Conservation (phyloP, 176 grass and related monocot genomes). For the Ampelocalamus luodianensis region DNA sequence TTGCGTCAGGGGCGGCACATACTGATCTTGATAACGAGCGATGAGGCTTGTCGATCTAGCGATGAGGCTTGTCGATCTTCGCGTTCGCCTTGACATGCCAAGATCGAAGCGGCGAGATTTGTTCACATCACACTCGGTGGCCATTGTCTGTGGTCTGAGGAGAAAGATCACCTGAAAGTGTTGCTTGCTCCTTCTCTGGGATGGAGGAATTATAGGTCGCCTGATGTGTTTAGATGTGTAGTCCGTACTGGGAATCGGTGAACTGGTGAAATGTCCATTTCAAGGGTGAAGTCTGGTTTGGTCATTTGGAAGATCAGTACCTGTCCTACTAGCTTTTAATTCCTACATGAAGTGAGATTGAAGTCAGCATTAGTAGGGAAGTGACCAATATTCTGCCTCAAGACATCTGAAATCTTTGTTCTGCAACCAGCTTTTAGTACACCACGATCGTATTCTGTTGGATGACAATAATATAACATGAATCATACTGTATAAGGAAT, state of each 20-base stretch:
- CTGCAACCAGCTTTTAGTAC: conserved; percentile 28
- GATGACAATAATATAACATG: conserved; percentile 10
- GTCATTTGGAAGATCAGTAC: conserved; percentile 60
- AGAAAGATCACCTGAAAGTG: conserved; percentile 43
- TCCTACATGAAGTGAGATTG: conserved; percentile 66
- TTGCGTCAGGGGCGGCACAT: conserved; percentile 21
- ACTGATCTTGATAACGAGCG: conserved; percentile 44
- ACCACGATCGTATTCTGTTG: conserved; percentile 24
- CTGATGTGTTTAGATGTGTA: conserved; percentile 40
- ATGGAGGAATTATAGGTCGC: conserved; percentile 49
- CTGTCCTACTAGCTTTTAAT: conserved; percentile 45
- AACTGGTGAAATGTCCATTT: conserved; percentile 61
- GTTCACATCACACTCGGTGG: conserved; percentile 55
- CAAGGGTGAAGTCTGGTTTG: conserved; percentile 52
- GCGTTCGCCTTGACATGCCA: conserved; percentile 85
- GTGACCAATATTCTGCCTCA: conserved; percentile 50
- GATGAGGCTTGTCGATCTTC: conserved; percentile 50
- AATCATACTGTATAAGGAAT: conserved; percentile 26
- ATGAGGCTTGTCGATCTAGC: conserved; percentile 48
- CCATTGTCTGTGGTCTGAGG: conserved; percentile 61
- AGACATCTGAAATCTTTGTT: conserved; percentile 32
- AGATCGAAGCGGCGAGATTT: conserved; percentile 71
- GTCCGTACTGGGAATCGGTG: conserved; percentile 49
- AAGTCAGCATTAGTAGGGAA: conserved; percentile 53
- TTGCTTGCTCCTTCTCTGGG: conserved; percentile 41